These are phyloP conservation scores for Saturnispora dispora DNA, from an alignment of 805 yeast genomes.

Conservation along the genomic window DNA sequence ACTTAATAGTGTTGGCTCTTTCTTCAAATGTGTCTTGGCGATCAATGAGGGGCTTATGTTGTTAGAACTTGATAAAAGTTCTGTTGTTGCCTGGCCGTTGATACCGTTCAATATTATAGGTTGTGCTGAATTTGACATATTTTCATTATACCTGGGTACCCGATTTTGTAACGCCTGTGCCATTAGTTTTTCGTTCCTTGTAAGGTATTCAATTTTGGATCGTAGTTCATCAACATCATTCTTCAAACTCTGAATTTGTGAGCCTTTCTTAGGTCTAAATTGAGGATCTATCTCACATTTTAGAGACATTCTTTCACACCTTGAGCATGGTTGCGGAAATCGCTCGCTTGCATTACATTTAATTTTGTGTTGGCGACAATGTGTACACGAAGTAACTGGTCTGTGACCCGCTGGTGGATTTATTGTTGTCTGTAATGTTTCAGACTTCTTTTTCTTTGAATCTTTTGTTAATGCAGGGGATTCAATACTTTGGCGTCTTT, in stretches of 20 bases:
- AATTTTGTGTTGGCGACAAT: slow-evolving; percentile 90
- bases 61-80: background rate
- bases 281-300: slow-evolving; percentile 86
- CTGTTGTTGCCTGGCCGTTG: background rate
- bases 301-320: slow-evolving; percentile 74
- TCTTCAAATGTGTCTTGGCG: slow-evolving; percentile 36
- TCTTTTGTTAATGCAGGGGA: background rate
- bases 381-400: slow-evolving; percentile 89
- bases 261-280: slow-evolving; percentile 85
- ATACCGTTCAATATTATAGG: background rate
- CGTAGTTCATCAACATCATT: slow-evolving; percentile 79
- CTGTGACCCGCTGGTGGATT: slow-evolving; percentile 47
- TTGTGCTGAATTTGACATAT: background rate
- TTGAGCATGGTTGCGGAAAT: slow-evolving; percentile 70
- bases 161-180: slow-evolving; percentile 50
- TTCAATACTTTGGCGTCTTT: background rate
- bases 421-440: background rate
- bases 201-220: slow-evolving; percentile 57
- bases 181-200: slow-evolving; percentile 57
- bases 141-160: slow-evolving; percentile 8
- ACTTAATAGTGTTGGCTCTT: slow-evolving; percentile 34
- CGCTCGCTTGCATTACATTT: slow-evolving; percentile 84
- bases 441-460: slow-evolving; percentile 4
- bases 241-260: slow-evolving; percentile 74
- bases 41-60: slow-evolving; percentile 12